A percentile compares a stretch with the other conserved stretches of the same genome.
phyloP scores from a whole-genome alignment of 768 basidiomycete species.

The Tephrocybe sp. region DNA sequence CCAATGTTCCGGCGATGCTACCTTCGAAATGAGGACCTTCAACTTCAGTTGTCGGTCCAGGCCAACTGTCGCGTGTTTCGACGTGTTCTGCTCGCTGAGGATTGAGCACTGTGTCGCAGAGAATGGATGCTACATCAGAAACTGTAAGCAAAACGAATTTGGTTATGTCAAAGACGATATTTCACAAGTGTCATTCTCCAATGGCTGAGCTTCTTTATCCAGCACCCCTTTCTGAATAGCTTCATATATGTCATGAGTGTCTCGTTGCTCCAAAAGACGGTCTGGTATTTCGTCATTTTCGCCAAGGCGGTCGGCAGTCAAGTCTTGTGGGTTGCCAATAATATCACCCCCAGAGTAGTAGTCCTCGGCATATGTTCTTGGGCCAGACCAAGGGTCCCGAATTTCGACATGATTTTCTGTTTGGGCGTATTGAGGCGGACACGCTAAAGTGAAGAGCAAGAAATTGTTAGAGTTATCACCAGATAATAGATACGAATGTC shows the following conservation, averaged over 20 bases:
- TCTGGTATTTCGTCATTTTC: background rate
- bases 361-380: conserved; percentile 33
- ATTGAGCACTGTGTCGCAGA: background rate
- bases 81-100: background rate
- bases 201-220: background rate
- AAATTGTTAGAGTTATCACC: background rate
- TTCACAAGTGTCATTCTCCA: background rate
- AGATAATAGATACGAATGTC: conserved; percentile 6
- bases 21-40: background rate
- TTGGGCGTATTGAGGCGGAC: conserved; percentile 18
- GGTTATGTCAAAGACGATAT: too few species aligned
- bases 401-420: conserved; percentile 23
- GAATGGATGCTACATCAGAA: background rate
- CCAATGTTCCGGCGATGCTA: background rate
- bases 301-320: conserved; percentile 10
- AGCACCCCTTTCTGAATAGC: background rate
- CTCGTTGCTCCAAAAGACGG: background rate
- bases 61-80: background rate
- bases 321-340: background rate
- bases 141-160: background rate
- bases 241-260: background rate
- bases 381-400: conserved; percentile 34
- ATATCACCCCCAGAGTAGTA: conserved; percentile 31
- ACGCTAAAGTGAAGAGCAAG: conserved; percentile 1
- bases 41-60: background rate